Evolutionary conservation across 2,329 filamentous ascomycete species (phyloP).

Genomic region (Xylogone sp.): DNA sequence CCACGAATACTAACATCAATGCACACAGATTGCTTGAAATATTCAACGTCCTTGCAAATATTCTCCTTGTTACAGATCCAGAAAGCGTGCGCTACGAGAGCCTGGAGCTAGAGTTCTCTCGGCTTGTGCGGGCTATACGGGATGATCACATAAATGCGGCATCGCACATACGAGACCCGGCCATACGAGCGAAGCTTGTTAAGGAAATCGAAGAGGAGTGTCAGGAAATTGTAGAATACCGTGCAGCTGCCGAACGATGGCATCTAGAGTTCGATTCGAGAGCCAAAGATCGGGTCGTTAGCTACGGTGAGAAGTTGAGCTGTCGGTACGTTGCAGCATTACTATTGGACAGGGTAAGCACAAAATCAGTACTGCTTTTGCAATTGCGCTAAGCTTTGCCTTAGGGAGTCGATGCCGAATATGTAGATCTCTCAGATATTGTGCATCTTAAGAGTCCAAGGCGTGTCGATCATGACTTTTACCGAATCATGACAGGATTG

Average conservation of each 20-base stretch:
- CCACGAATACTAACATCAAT: not conserved
- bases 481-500: constrained; percentile 57
- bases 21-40: constrained; percentile 47
- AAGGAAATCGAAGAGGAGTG: constrained; percentile 75
- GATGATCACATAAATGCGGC: constrained; percentile 76
- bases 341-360: constrained; percentile 64
- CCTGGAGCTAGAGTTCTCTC: constrained; percentile 61
- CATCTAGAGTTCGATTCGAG: constrained; percentile 73
- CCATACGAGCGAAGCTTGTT: constrained; percentile 56
- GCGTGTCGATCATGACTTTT: constrained; percentile 65
- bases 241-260: constrained; percentile 60
- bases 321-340: constrained; percentile 87
- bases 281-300: constrained; percentile 84
- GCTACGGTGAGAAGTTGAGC: constrained; percentile 93
- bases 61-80: constrained; percentile 49
- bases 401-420: constrained; percentile 77
- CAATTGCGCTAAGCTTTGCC: constrained; percentile 4
- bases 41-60: constrained; percentile 51
- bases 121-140: constrained; percentile 76
- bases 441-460: constrained; percentile 62
- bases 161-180: constrained; percentile 52
- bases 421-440: constrained; percentile 82
- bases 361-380: not conserved
- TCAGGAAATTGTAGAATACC: constrained; percentile 71
- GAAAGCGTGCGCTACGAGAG: constrained; percentile 46